Base-by-base conservation (phyloP, 352 stramenopile species). In the Phytopythium mirpurense region DNA sequence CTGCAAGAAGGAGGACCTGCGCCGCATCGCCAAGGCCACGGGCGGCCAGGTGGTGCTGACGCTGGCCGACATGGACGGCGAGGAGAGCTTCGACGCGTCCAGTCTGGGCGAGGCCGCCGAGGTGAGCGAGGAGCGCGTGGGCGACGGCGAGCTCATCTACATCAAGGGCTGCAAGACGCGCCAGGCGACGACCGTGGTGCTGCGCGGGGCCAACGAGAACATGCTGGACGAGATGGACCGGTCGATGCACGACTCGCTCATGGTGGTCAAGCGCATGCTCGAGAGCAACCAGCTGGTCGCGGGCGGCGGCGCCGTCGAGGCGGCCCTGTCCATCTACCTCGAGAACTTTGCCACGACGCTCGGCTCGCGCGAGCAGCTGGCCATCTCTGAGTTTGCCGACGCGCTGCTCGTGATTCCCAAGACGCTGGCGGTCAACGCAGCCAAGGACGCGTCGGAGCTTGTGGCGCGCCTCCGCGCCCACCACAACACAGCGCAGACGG, bases 191-290 rank as follows among this genome's bases (percentile, higher is more conserved):
- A 99, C 96, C 0, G 93, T 99, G 58, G 92, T 99, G 24, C 80
- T 99, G 51, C 91, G 97, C 29, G 97, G 97, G 34, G 97, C 97
- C 31, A 99, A 99, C 83, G 97, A 99, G 64, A 99, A 98, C 82
- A 97, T 99, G 87, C 78, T 98, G 12, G 96, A 99, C 67, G 97
- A 99, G 78, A 99, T 99, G 93, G 96, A 99, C 72, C 88, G 97
- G 35, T 98, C 97, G 21, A 84, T 99, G 55, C 96, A 99, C 68
- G 97, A 99, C 77, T 92, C 94, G 38, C 83, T 99, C 45, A 99
- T 98, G 85, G 95, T 99, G n/a, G 93, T 99, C 19, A 99, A 99
- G 85, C 88, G 97, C 42, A 98, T 99, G 90, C 83, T 99, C n/a
- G 97, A 99, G 80, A 98, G 85, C 61, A 99, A 98, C 72, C 96